These are phyloP conservation scores for Komagataella phaffii DNA, from an alignment of 805 yeast species.

Conservation along the genomic window DNA sequence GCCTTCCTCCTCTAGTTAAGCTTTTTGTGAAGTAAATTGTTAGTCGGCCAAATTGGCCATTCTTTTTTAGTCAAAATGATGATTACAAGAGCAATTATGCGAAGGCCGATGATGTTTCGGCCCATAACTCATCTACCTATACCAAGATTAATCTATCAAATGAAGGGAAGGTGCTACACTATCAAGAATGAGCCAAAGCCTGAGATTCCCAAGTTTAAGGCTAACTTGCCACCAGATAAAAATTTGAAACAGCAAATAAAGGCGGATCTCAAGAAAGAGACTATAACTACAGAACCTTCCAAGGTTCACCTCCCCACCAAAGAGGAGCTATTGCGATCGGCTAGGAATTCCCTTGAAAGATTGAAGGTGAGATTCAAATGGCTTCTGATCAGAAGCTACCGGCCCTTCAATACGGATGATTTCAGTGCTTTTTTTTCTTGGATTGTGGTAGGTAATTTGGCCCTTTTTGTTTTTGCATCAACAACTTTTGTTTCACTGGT, in stretches of 20 bases:
- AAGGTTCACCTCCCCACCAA: slow-evolving; percentile 2
- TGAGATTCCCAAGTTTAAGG: not conserved
- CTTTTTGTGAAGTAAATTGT: not conserved
- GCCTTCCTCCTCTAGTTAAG: not conserved
- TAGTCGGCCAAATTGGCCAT: not conserved
- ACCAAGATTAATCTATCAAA: not conserved
- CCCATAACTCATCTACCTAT: not conserved
- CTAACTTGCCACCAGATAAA: not conserved
- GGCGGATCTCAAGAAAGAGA: not conserved
- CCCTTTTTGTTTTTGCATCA: slow-evolving; percentile 73
- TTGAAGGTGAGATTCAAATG: slow-evolving; percentile 38
- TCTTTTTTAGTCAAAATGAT: not conserved
- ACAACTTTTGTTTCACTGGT: slow-evolving; percentile 83
- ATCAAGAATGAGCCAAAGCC: not conserved
- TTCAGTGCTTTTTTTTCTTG: slow-evolving; percentile 83
- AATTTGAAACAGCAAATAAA: not conserved
- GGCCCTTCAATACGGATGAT: slow-evolving; percentile 90
- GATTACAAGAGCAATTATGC: not conserved
- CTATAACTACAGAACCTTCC: not conserved
- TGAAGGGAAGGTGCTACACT: not conserved
- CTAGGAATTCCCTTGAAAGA: slow-evolving; percentile 5
- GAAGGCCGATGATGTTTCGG: not conserved
- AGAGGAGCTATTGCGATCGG: slow-evolving; percentile 5
- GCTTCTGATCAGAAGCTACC: slow-evolving; percentile 53
- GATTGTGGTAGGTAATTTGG: slow-evolving; percentile 78